Conservation (phyloP, 768 basidiomycete species). For the Leccinum barrowsii region DNA sequence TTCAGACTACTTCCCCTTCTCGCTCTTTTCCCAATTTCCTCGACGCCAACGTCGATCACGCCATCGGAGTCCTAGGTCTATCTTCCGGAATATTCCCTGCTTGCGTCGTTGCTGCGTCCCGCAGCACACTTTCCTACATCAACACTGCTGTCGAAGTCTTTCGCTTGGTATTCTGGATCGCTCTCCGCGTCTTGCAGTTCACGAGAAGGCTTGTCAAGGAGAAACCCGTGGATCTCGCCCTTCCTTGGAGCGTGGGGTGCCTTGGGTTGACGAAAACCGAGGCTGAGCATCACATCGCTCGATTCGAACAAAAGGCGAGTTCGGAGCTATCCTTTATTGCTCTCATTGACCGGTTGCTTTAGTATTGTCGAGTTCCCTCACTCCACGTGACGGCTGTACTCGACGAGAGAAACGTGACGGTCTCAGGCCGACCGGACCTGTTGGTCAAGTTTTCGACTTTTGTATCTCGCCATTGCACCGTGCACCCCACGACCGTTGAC, state of each 20-base stretch:
- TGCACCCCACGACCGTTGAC: slow-evolving; percentile 44
- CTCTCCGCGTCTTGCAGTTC: slow-evolving; percentile 39
- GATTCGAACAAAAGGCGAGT: slow-evolving; percentile 23
- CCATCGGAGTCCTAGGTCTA: slow-evolving; percentile 45
- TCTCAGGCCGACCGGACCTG: slow-evolving; percentile 56
- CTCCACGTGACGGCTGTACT: slow-evolving; percentile 52
- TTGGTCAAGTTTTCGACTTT: slow-evolving; percentile 41
- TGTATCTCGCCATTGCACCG: slow-evolving; percentile 33
- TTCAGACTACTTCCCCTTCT: slow-evolving; percentile 23
- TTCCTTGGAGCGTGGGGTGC: slow-evolving; percentile 48
- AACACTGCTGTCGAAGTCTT: slow-evolving; percentile 44
- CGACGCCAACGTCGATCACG: slow-evolving; percentile 32
- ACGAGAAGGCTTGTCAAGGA: slow-evolving; percentile 22
- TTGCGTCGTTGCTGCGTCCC: slow-evolving; percentile 47
- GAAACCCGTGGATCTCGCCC: slow-evolving; percentile 18
- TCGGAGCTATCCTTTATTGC: neutral
- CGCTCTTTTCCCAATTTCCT: slow-evolving; percentile 29
- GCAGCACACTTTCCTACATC: slow-evolving; percentile 39
- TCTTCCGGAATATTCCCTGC: slow-evolving; percentile 58
- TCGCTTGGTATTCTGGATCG: slow-evolving; percentile 52
- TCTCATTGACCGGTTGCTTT: neutral
- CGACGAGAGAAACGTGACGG: slow-evolving; percentile 45
- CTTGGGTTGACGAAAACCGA: slow-evolving; percentile 28
- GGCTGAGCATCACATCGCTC: slow-evolving; percentile 24
- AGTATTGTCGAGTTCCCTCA: slow-evolving; percentile 16